phyloP scores from a whole-genome alignment of 306 rosid species.

The Senna siamea region DNA sequence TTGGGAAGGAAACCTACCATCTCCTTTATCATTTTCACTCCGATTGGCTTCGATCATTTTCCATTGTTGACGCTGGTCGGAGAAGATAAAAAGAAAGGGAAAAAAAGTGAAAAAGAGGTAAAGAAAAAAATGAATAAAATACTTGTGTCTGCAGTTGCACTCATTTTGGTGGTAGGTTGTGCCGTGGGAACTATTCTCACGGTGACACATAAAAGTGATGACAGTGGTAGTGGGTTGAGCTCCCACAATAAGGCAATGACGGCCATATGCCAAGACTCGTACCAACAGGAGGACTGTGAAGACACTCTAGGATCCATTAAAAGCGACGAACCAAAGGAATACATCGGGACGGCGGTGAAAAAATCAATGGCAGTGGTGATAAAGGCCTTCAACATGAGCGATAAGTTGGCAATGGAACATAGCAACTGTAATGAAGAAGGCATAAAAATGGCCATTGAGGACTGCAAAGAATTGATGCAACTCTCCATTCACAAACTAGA shows the following conservation, averaged over 20 bases:
- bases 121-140: slow-evolving; percentile 36
- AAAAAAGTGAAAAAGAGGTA: too few species aligned
- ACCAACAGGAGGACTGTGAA: slow-evolving; percentile 38
- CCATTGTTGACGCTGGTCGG: background rate
- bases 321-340: slow-evolving; percentile 42
- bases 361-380: slow-evolving; percentile 29
- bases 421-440: background rate
- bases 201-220: background rate
- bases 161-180: slow-evolving; percentile 52
- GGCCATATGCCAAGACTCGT: slow-evolving; percentile 29
- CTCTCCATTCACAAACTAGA: slow-evolving; percentile 40
- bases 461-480: slow-evolving; percentile 52
- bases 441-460: slow-evolving; percentile 46
- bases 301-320: slow-evolving; percentile 32
- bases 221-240: slow-evolving; percentile 27
- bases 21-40: background rate
- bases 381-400: slow-evolving; percentile 42
- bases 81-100: background rate
- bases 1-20: background rate
- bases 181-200: slow-evolving; percentile 38
- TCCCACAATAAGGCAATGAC: slow-evolving; percentile 42
- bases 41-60: background rate
- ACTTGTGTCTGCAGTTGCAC: slow-evolving; percentile 41
- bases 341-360: slow-evolving; percentile 34
- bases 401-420: slow-evolving; percentile 31